Percentiles rank a stretch among this genome's conserved stretches.
Conservation (phyloP, 257 asterid species). For the Solanum stenotomum region DNA sequence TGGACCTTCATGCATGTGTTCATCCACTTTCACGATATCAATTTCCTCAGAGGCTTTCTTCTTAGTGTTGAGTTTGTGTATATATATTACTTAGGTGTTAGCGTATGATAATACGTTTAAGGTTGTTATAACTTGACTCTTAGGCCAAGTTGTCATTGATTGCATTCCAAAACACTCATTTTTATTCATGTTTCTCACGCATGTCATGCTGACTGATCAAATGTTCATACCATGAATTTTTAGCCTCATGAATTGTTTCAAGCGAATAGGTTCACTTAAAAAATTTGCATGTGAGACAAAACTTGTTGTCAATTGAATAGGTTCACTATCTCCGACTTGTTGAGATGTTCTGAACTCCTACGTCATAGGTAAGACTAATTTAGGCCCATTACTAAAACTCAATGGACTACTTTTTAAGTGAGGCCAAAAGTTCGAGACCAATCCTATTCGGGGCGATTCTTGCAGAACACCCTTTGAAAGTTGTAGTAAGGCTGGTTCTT, state of each 20-base stretch:
- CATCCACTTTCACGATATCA: constrained; percentile 33
- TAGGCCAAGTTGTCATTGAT: no score
- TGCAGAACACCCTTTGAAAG: not conserved
- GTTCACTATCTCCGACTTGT: not conserved
- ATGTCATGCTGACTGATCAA: no score
- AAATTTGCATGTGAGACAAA: no score
- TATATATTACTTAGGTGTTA: no score
- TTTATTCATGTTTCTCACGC: no score
- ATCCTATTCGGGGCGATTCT: not conserved
- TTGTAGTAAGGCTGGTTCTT: not conserved
- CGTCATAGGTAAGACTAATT: not conserved
- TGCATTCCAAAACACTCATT: no score
- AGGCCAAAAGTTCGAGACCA: not conserved
- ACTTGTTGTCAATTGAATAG: no score
- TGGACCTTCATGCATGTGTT: constrained; percentile 31
- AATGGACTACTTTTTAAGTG: not conserved
- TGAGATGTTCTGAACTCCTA: not conserved
- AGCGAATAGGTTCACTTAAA: no score
- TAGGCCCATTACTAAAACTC: not conserved
- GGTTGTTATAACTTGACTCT: no score
- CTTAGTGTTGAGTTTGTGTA: not conserved
- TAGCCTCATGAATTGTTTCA: no score
- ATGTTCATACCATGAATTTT: no score
- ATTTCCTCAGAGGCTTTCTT: constrained; percentile 30
- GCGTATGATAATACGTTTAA: no score